Conservation (phyloP, 2,329 filamentous ascomycete genomes). For the Xylaria sp. region DNA sequence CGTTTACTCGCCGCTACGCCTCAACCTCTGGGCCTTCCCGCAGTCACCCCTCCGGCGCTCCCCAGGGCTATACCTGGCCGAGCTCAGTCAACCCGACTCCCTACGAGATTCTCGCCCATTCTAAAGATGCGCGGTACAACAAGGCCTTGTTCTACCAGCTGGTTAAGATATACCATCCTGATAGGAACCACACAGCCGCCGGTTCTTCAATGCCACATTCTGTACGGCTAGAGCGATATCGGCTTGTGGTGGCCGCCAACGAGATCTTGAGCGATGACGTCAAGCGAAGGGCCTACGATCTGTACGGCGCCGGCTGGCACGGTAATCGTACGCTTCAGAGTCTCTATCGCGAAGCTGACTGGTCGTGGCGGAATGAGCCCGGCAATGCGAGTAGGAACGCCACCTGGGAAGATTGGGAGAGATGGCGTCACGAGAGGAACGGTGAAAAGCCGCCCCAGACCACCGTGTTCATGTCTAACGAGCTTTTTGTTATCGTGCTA, state of each 20-base stretch:
- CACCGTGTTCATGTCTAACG: constrained; percentile 75
- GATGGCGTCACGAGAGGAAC: constrained; percentile 67
- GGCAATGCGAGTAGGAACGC: constrained; percentile 70
- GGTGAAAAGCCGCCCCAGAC: constrained; percentile 54
- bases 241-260: constrained; percentile 85
- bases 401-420: constrained; percentile 98
- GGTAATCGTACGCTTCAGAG: constrained; percentile 57
- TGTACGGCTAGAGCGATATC: constrained; percentile 84
- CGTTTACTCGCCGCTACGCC: constrained; percentile 33
- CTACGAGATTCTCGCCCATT: constrained; percentile 80
- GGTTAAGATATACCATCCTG: constrained; percentile 95
- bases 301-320: constrained; percentile 81
- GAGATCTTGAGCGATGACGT: constrained; percentile 81
- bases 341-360: constrained; percentile 49
- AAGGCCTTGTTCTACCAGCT: constrained; percentile 88
- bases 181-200: constrained; percentile 59
- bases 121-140: constrained; percentile 70
- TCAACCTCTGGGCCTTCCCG: constrained; percentile 32
- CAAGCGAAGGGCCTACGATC: constrained; percentile 82
- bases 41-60: constrained; percentile 29
- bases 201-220: constrained; percentile 59
- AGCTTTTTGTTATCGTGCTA: constrained; percentile 76
- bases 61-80: constrained; percentile 51
- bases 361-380: constrained; percentile 55
- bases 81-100: constrained; percentile 68